These are phyloP conservation scores for Scedosporium minutisporum DNA, from an alignment of 2,329 filamentous ascomycete species.

Conservation along the genomic window DNA sequence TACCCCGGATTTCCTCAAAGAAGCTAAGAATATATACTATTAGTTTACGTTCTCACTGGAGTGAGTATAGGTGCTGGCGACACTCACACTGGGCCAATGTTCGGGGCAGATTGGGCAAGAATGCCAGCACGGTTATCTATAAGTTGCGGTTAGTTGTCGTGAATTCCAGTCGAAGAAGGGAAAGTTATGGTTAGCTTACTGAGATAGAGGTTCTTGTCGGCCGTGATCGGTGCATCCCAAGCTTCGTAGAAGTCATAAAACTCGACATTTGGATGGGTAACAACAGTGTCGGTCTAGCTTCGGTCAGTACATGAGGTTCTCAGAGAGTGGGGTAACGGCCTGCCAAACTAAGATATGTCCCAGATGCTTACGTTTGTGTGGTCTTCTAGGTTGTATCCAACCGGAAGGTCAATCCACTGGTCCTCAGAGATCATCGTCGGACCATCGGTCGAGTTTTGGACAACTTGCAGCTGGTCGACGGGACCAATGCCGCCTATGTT, in stretches of 20 bases:
- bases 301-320: slow-evolving; percentile 12
- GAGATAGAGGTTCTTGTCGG: slow-evolving; percentile 33
- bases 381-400: slow-evolving; percentile 49
- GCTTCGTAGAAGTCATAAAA: slow-evolving; percentile 59
- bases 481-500: slow-evolving; percentile 49
- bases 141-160: slow-evolving; percentile 8
- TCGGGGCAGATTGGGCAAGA: slow-evolving; percentile 53
- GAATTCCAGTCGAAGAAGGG: neutral
- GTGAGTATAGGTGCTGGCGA: no score
- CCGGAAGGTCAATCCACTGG: slow-evolving; percentile 49
- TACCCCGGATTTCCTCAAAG: slow-evolving; percentile 42
- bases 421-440: slow-evolving; percentile 37
- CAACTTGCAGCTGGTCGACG: slow-evolving; percentile 43
- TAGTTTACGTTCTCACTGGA: neutral
- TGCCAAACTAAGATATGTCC: no score
- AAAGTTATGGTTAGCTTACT: slow-evolving; percentile 16
- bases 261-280: slow-evolving; percentile 31
- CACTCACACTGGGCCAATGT: slow-evolving; percentile 46
- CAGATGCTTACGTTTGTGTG: slow-evolving; percentile 31
- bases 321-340: no score
- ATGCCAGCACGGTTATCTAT: slow-evolving; percentile 42
- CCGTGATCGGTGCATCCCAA: slow-evolving; percentile 35
- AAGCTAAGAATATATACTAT: slow-evolving; percentile 18
- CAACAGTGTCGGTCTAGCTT: slow-evolving; percentile 34
- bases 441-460: slow-evolving; percentile 38